Evolutionary conservation across 1,284 basidiomycete species (phyloP).

Genomic region (Anthracocystis panici-leucophaei): DNA sequence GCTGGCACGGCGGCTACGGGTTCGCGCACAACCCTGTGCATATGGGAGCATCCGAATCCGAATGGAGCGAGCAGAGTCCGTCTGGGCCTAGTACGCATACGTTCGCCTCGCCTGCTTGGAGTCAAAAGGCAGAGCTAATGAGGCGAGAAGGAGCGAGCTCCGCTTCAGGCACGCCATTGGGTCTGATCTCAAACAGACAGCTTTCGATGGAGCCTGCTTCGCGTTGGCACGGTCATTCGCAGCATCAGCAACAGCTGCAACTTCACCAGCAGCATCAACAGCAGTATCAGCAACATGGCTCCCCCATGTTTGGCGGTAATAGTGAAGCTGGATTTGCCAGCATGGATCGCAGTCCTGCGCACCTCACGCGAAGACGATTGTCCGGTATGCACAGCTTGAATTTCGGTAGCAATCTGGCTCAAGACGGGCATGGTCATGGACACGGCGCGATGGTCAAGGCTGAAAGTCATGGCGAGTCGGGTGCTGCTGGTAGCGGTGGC

Average conservation of each 20-base stretch:
- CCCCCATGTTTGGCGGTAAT: slow-evolving; percentile 8
- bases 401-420: not conserved
- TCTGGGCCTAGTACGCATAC: slow-evolving; percentile 27
- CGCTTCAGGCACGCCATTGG: slow-evolving; percentile 13
- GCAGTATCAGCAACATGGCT: slow-evolving; percentile 16
- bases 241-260: slow-evolving; percentile 10
- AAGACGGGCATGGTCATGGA: not conserved
- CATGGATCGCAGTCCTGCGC: slow-evolving; percentile 16
- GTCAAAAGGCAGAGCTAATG: slow-evolving; percentile 35
- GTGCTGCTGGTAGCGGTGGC: not conserved
- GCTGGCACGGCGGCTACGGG: slow-evolving; percentile 22
- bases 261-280: not conserved
- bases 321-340: slow-evolving; percentile 1
- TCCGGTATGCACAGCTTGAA: slow-evolving; percentile 2
- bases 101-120: slow-evolving; percentile 40
- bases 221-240: slow-evolving; percentile 20
- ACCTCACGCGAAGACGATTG: slow-evolving; percentile 15
- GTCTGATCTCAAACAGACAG: slow-evolving; percentile 17
- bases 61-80: slow-evolving; percentile 45
- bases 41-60: slow-evolving; percentile 22
- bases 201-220: slow-evolving; percentile 21
- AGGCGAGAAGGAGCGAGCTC: slow-evolving; percentile 23
- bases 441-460: slow-evolving; percentile 4
- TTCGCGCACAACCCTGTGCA: slow-evolving; percentile 13
- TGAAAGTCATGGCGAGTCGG: slow-evolving; percentile 9